Percentiles rank a stretch among this genome's conserved stretches.
These are phyloP conservation scores for Fusarium tjaetaba DNA, from an alignment of 2,329 filamentous ascomycete genomes.

Conservation along the genomic window DNA sequence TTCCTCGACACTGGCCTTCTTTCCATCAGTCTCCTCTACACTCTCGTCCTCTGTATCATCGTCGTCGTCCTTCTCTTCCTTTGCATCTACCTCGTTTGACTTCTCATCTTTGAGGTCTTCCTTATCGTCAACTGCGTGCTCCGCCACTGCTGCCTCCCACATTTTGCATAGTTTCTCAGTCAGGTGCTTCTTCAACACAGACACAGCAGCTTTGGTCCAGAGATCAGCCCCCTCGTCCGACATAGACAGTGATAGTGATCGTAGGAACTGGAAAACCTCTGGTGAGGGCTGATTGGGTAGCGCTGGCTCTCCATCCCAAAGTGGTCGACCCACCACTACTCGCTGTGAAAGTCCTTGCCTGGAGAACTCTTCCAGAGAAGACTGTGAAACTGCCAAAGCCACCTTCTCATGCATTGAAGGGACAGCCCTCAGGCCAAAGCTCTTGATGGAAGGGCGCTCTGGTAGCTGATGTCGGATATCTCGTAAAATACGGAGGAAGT, in stretches of 20 bases:
- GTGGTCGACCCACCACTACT: constrained; percentile 66
- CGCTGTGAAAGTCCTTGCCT: constrained; percentile 55
- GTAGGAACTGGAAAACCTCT: constrained; percentile 76
- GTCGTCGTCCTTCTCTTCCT: background rate
- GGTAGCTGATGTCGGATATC: constrained; percentile 77
- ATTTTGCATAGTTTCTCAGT: constrained; percentile 58
- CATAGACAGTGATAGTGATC: constrained; percentile 74
- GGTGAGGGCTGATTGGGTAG: constrained; percentile 84
- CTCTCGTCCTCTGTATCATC: constrained; percentile 25
- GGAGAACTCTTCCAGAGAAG: constrained; percentile 60
- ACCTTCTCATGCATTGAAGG: constrained; percentile 72
- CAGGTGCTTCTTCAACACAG: constrained; percentile 68
- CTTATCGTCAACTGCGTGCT: constrained; percentile 30
- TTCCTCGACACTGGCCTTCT: constrained; percentile 26
- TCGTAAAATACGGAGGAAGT: constrained; percentile 77
- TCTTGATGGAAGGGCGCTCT: constrained; percentile 56
- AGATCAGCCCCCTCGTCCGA: constrained; percentile 76
- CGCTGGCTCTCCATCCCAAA: constrained; percentile 84
- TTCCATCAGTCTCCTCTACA: constrained; percentile 1
- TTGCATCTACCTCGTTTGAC: background rate
- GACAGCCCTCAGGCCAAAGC: constrained; percentile 70
- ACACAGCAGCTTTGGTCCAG: constrained; percentile 78
- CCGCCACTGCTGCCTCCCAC: constrained; percentile 59
- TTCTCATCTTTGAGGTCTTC: constrained; percentile 4
- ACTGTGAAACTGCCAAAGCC: constrained; percentile 60